These are phyloP conservation scores for Astragalus glycyphyllos DNA, from an alignment of 306 rosid species.

Conservation along the genomic window DNA sequence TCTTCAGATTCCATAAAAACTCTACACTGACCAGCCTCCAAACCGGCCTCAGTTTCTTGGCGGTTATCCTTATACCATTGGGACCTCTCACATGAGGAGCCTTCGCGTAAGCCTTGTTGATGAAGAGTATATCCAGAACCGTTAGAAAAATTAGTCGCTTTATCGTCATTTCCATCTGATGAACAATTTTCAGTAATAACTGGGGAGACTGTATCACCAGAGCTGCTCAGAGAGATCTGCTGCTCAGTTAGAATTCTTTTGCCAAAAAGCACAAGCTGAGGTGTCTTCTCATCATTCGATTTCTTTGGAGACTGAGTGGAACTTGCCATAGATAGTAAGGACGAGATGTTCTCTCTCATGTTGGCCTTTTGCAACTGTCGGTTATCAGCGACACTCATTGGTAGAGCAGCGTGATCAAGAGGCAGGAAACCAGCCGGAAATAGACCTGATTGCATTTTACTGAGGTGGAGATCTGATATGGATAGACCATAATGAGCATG, in stretches of 20 bases:
- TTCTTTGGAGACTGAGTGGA: constrained; percentile 59
- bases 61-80: constrained; percentile 58
- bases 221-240: constrained; percentile 74
- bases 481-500: constrained; percentile 86
- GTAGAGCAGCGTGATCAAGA: constrained; percentile 53
- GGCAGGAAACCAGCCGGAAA: constrained; percentile 61
- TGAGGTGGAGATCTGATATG: constrained; percentile 73
- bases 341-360: constrained; percentile 68
- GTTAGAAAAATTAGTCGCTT: constrained; percentile 52
- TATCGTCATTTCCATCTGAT: constrained; percentile 72
- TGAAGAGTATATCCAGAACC: constrained; percentile 63
- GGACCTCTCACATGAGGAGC: constrained; percentile 60
- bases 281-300: constrained; percentile 58
- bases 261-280: constrained; percentile 81
- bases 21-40: constrained; percentile 78
- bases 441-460: constrained; percentile 69
- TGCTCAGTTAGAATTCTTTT: constrained; percentile 75
- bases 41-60: constrained; percentile 56
- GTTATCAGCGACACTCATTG: constrained; percentile 51
- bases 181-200: constrained; percentile 67
- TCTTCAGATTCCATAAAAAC: constrained; percentile 77
- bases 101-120: constrained; percentile 55
- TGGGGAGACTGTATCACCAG: constrained; percentile 68
- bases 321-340: constrained; percentile 68
- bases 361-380: constrained; percentile 55